These are phyloP conservation scores for Lepidium aucheri DNA, from an alignment of 345 rosid species.

Conservation along the genomic window DNA sequence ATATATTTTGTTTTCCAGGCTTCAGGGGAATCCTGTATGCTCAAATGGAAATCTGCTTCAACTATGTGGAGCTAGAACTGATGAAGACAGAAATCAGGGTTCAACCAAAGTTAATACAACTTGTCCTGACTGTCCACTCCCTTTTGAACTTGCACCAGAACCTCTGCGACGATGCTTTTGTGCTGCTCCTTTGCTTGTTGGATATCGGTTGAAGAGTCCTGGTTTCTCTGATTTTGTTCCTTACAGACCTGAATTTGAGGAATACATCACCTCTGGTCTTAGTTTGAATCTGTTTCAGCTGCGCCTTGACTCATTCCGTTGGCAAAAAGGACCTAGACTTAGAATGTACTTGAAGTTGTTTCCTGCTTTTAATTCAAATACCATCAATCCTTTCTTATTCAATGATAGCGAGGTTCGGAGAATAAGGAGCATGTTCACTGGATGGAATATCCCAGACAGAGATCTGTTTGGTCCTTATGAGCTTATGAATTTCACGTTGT, in stretches of 20 bases:
- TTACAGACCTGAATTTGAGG: slow-evolving; percentile 38
- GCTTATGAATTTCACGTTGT: slow-evolving; percentile 57
- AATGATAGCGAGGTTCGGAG: slow-evolving; percentile 58
- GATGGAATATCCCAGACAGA: slow-evolving; percentile 59
- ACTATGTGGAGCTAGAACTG: slow-evolving; percentile 42
- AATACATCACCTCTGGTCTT: slow-evolving; percentile 53
- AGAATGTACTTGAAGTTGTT: slow-evolving; percentile 63
- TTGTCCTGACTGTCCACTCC: slow-evolving; percentile 65
- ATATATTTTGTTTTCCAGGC: slow-evolving; percentile 64
- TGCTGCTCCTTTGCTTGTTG: slow-evolving; percentile 68
- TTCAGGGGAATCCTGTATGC: slow-evolving; percentile 80
- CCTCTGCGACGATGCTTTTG: slow-evolving; percentile 55
- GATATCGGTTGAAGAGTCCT: slow-evolving; percentile 90
- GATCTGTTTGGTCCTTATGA: slow-evolving; percentile 90
- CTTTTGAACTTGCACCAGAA: slow-evolving; percentile 45
- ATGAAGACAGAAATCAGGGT: slow-evolving; percentile 4
- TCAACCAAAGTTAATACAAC: slow-evolving; percentile 11
- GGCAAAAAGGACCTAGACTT: slow-evolving; percentile 81
- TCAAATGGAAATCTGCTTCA: slow-evolving; percentile 22
- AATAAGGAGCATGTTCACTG: slow-evolving; percentile 53
- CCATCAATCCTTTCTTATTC: slow-evolving; percentile 35
- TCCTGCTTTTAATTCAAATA: slow-evolving; percentile 37
- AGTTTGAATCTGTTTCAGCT: slow-evolving; percentile 45
- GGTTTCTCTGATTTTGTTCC: slow-evolving; percentile 58
- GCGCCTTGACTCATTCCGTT: slow-evolving; percentile 33